Evolutionary conservation across 2,329 filamentous ascomycete species (phyloP).

Genomic region (Pseudogymnoascus sp.): DNA sequence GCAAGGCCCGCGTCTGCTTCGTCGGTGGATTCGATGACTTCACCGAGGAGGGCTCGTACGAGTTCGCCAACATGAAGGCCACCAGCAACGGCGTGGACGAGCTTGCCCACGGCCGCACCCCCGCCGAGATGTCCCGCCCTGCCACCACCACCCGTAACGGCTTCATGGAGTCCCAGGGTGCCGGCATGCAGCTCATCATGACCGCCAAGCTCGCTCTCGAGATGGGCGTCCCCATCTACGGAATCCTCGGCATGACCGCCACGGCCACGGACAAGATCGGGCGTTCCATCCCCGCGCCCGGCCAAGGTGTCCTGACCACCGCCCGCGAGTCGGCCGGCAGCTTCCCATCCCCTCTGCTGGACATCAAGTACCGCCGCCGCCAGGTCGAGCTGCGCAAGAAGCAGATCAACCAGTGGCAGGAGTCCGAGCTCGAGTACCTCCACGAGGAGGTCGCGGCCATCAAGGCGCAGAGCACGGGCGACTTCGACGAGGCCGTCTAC

Average conservation of each 20-base stretch:
- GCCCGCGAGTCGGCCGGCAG: conserved; percentile 85
- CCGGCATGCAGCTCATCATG: conserved; percentile 98
- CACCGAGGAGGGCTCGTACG: conserved; percentile 96
- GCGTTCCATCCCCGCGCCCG: conserved; percentile 90
- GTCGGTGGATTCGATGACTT: conserved; percentile 99
- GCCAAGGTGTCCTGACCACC: conserved; percentile 92
- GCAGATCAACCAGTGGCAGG: conserved; percentile 94
- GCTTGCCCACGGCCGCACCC: conserved; percentile 88
- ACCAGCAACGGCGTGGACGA: conserved; percentile 98
- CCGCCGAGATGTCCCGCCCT: conserved; percentile 94
- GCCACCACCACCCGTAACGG: conserved; percentile 94
- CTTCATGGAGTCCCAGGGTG: conserved; percentile 99
- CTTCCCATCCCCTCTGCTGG: conserved; percentile 89
- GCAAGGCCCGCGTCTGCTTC: conserved; percentile 94
- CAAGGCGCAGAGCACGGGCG: conserved; percentile 62
- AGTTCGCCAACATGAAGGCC: conserved; percentile 99
- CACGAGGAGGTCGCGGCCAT: conserved; percentile 89
- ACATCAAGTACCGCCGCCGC: conserved; percentile 94
- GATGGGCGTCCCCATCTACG: conserved; percentile 97
- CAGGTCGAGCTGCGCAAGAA: conserved; percentile 90
- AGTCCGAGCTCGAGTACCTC: conserved; percentile 85
- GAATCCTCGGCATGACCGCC: conserved; percentile 83
- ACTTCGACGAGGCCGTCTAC: conserved; percentile 77
- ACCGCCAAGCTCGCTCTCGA: conserved; percentile 90
- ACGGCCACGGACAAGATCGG: conserved; percentile 99